Conservation (phyloP, 768 basidiomycete species). For the Russula abietina region DNA sequence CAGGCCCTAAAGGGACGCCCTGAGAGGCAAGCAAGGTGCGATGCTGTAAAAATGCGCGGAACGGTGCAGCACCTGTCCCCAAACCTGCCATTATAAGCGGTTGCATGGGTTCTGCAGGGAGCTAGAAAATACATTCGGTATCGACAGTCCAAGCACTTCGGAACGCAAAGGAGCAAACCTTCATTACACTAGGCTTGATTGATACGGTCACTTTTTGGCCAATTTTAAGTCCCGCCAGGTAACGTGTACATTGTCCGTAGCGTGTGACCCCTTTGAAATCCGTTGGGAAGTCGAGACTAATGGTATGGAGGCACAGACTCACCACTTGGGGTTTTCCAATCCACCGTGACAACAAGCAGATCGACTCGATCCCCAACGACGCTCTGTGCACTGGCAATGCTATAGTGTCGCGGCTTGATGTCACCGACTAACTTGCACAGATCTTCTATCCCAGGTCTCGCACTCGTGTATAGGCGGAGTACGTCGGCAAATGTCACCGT, state of each 20-base stretch:
- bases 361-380: slow-evolving; percentile 95
- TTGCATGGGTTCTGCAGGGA: slow-evolving; percentile 77
- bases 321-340: slow-evolving; percentile 87
- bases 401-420: slow-evolving; percentile 97
- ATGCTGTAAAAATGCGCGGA: slow-evolving; percentile 98
- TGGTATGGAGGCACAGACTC: slow-evolving; percentile 29
- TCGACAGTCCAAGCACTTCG: slow-evolving; percentile 10
- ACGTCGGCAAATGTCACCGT: slow-evolving; percentile 92
- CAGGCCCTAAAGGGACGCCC: slow-evolving; percentile 78
- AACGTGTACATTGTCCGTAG: slow-evolving; percentile 95
- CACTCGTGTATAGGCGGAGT: slow-evolving; percentile 66
- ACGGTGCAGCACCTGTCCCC: slow-evolving; percentile 96
- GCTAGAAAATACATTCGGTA: slow-evolving; percentile 35
- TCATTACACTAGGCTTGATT: slow-evolving; percentile 99
- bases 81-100: slow-evolving; percentile 98
- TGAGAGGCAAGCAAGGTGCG: slow-evolving; percentile 76
- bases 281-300: neutral
- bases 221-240: slow-evolving; percentile 73
- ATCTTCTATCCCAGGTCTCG: slow-evolving; percentile 74
- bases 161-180: slow-evolving; percentile 44
- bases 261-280: slow-evolving; percentile 52
- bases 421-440: slow-evolving; percentile 88
- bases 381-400: slow-evolving; percentile 92
- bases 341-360: slow-evolving; percentile 91
- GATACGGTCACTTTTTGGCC: slow-evolving; percentile 96